Base-by-base conservation (phyloP, 2,329 filamentous ascomycete genomes). In the Epichloe coenophiala region DNA sequence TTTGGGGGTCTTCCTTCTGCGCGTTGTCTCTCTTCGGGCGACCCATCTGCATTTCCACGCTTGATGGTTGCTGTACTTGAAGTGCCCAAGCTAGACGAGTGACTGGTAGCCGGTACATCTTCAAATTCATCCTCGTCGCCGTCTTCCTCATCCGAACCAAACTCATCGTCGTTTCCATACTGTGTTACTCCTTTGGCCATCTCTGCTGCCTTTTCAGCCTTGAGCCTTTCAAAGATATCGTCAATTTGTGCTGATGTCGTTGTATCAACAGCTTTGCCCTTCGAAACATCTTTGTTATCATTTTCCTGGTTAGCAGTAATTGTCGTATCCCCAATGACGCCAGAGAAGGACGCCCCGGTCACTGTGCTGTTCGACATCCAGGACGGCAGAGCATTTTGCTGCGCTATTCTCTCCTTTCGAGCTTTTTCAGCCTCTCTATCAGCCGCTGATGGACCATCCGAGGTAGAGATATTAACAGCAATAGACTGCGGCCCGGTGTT, bases 311-410 rank as follows among this genome's bases (percentile, higher is more conserved):
- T 67, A 21, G 64, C 57, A 53, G 61, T 48, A 2, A 53, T 23
- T 15, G 48, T 47, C 11, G 53, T 55, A 27, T 57, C 64, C 12
- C 53, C 57, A 17, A 53, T 37, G 1, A 37, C 37, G 5, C 59
- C 68, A 40, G 70, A 66, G 63, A 78, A 84, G n/a, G 77, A 76
- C 52, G 80, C 74, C 47, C 80, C 79, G 4, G 74, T 80, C 45
- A 87, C 76, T 2, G 83, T 87, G 55, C 81, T 85, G 51, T 83
- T 77, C 1, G 80, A 78, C 68, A 87, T 85, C 82, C 84, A 88
- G 8, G 74, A 69, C 2, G 84, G 84, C 53, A 88, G 66, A 7
- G 79, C 81, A 60, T 88, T 88, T 60, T 86, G 81, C 57, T 74
- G 71, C 2, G 81, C 78, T 55, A 82, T 72, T 63, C 80, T 78